These are phyloP conservation scores for Mallotus repandus DNA, from an alignment of 441 rosid species.

Conservation along the genomic window DNA sequence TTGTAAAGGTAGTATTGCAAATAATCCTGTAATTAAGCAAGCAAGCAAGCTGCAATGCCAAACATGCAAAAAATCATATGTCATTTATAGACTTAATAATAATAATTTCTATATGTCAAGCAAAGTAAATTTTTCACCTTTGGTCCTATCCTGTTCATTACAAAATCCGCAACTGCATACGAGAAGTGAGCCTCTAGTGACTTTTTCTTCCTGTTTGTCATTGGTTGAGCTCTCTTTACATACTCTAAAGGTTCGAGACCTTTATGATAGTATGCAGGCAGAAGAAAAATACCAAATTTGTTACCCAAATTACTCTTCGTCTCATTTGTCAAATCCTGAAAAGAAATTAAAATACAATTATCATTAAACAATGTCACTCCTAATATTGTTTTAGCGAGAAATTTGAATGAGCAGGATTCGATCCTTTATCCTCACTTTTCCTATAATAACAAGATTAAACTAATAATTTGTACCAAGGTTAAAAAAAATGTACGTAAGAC, in stretches of 20 bases:
- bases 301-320: conserved; percentile 50
- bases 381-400: no score
- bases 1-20: conserved; percentile 47
- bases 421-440: no score
- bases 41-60: conserved; percentile 36
- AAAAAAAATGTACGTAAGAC: no score
- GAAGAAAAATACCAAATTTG: conserved; percentile 14
- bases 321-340: conserved; percentile 43
- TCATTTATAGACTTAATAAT: no score
- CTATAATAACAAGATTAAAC: no score
- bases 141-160: conserved; percentile 40
- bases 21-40: conserved; percentile 40
- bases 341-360: no score
- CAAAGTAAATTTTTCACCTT: conserved; percentile 28
- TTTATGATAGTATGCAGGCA: conserved; percentile 10
- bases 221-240: conserved; percentile 43
- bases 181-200: conserved; percentile 50
- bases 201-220: conserved; percentile 50
- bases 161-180: conserved; percentile 30
- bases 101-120: no score
- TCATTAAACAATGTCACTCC: no score
- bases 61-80: no score
- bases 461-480: no score
- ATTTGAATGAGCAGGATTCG: no score
- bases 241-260: conserved; percentile 16